Base-by-base conservation (phyloP, 169 alveolate species). In the Cytauxzoon felis region DNA sequence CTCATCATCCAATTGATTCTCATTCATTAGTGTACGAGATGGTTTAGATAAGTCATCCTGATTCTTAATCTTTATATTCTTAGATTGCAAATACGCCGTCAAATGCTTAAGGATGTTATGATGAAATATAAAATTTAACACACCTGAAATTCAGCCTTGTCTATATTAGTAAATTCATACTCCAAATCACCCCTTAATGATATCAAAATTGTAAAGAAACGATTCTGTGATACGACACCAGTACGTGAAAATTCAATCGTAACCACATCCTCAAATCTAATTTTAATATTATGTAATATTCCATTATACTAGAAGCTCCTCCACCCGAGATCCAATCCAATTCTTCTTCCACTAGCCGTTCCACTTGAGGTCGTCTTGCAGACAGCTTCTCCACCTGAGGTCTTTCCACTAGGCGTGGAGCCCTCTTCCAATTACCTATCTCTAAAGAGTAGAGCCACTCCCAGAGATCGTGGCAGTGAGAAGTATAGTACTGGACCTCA, bases 161-260 rank as follows among this genome's bases (percentile, higher is more conserved):
- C 99, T 41, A 96, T 88, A 69, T 95, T 93, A 23, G 98, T 94
- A 66, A 94, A 94, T 53, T 92, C 95, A 79, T 82, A 91, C 30
- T 92, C 94, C 11, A 89, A 90, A 34, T 94, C 96, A 19, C 91
- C 91, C 54, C 88, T 88, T 34, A 90, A 89, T 27, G 90, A 73
- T 26, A 92, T 91, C n/a, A 88, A 91, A 53, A 96, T 81, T 42
- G 97, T 97, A 66, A 96, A 96, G 58, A 94, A 91, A 48, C 98
- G 89, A 68, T 93, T 94, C 59, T 95, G 95, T 43, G 94, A 89
- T 42, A 92, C 88, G 36, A 90, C 92, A 26, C 95, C 95, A 48
- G 96, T 90, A 69, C 99, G 91, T 27, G 94, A 88, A 68, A 95
- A 95, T 51, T 93, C 98, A 47, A 95, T 91, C 62, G 91, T 88